Evolutionary conservation across 1,139 yeast species (phyloP).

Genomic region (Chernovozyma sophiae-reginae): DNA sequence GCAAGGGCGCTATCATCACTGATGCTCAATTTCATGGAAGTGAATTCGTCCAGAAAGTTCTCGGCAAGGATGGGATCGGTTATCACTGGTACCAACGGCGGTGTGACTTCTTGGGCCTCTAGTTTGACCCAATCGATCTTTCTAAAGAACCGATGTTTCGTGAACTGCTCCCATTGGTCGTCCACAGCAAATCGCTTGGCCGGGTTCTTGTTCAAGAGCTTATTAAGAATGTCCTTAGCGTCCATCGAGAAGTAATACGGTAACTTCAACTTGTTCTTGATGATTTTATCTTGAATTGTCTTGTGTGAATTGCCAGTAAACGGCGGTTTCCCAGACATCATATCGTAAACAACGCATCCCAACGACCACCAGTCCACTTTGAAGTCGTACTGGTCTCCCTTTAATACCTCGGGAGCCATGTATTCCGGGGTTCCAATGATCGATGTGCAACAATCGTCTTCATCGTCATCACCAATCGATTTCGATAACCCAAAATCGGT

Average conservation of each 20-base stretch:
- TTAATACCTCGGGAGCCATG: conserved; percentile 35
- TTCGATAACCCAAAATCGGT: conserved; percentile 91
- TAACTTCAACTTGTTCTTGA: conserved; percentile 61
- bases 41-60: conserved; percentile 29
- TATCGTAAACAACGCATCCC: conserved; percentile 63
- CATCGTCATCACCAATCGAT: conserved; percentile 43
- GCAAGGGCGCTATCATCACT: background rate
- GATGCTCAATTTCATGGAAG: conserved; percentile 14
- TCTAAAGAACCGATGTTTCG: conserved; percentile 28
- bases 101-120: conserved; percentile 18
- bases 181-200: conserved; percentile 67
- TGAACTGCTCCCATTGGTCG: conserved; percentile 32
- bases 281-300: conserved; percentile 71
- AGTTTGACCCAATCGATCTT: conserved; percentile 26
- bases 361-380: conserved; percentile 38
- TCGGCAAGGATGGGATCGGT: conserved; percentile 34
- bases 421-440: conserved; percentile 78
- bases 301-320: conserved; percentile 84
- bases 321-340: conserved; percentile 89
- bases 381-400: conserved; percentile 28
- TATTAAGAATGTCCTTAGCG: conserved; percentile 72
- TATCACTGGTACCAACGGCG: conserved; percentile 32
- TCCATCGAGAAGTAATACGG: conserved; percentile 79
- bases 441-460: conserved; percentile 52
- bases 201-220: conserved; percentile 70